Evolutionary conservation across 305 asterid genomes (phyloP).

Genomic region (Rubia balearica): DNA sequence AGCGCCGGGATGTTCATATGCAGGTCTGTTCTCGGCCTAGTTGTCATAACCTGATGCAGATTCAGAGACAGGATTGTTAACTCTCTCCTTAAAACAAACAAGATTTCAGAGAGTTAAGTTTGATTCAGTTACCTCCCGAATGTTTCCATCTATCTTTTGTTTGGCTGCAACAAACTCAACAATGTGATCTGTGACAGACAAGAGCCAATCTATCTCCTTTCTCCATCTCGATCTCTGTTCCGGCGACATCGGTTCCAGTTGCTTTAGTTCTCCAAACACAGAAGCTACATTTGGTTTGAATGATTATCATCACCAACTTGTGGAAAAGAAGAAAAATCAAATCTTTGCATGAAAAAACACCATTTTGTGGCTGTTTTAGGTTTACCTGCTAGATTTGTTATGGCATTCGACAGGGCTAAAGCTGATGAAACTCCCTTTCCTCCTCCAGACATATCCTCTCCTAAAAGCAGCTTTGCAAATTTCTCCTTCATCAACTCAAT

Average conservation of each 20-base stretch:
- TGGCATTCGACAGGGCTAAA: slow-evolving; percentile 78
- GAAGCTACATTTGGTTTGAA: slow-evolving; percentile 43
- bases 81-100: not conserved
- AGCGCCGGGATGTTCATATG: slow-evolving; percentile 84
- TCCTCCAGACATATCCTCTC: slow-evolving; percentile 95
- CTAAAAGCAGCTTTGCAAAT: slow-evolving; percentile 74
- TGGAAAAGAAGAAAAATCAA: not conserved
- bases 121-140: slow-evolving; percentile 50
- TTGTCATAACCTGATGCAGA: slow-evolving; percentile 55
- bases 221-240: slow-evolving; percentile 62
- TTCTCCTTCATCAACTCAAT: slow-evolving; percentile 68
- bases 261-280: slow-evolving; percentile 68
- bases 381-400: slow-evolving; percentile 79
- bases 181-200: slow-evolving; percentile 76
- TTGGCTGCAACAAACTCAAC: slow-evolving; percentile 75
- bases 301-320: not conserved
- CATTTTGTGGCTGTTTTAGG: not conserved
- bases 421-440: slow-evolving; percentile 91
- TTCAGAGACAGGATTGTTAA: not conserved
- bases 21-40: slow-evolving; percentile 70
- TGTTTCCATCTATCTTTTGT: slow-evolving; percentile 59
- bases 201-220: slow-evolving; percentile 83
- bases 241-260: slow-evolving; percentile 70
- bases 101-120: not conserved
- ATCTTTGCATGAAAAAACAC: not conserved